These are phyloP conservation scores for Myxozyma vanderwaltii DNA, from an alignment of 805 yeast species.

Conservation along the genomic window DNA sequence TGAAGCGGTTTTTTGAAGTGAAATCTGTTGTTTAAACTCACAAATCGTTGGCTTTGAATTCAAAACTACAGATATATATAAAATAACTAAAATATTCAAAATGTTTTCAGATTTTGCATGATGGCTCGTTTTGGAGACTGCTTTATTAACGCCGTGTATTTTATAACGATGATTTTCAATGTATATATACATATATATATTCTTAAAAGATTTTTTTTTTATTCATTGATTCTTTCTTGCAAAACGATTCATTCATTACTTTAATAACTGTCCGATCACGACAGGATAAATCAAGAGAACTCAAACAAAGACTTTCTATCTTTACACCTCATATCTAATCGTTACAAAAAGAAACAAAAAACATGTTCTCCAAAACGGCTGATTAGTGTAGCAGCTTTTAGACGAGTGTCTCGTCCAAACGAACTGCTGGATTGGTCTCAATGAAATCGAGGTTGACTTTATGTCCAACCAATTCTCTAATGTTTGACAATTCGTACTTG, in stretches of 20 bases:
- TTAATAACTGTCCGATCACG: neutral
- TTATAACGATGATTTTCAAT: neutral
- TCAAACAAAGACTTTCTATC: too few relatives aligned
- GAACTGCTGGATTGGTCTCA: conserved; percentile 95
- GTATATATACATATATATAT: neutral
- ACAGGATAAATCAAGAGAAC: too few relatives aligned
- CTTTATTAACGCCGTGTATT: neutral
- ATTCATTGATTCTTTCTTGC: neutral
- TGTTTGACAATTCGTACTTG: conserved; percentile 91
- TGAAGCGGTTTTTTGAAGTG: conserved; percentile 94
- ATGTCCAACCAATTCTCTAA: conserved; percentile 95
- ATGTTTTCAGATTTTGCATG: too few relatives aligned
- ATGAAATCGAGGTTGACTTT: conserved; percentile 93
- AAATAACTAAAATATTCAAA: too few relatives aligned
- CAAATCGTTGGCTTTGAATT: neutral
- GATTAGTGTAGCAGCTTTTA: too few relatives aligned
- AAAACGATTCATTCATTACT: neutral
- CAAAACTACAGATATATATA: neutral
- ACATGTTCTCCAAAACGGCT: too few relatives aligned
- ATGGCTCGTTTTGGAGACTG: neutral
- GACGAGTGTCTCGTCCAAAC: conserved; percentile 72
- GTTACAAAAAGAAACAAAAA: too few relatives aligned
- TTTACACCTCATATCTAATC: too few relatives aligned
- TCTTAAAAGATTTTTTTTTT: neutral
- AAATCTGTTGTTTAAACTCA: conserved; percentile 70